These are phyloP conservation scores for Phoenix dactylifera DNA, from an alignment of 176 grass and related monocot genomes.

Conservation along the genomic window DNA sequence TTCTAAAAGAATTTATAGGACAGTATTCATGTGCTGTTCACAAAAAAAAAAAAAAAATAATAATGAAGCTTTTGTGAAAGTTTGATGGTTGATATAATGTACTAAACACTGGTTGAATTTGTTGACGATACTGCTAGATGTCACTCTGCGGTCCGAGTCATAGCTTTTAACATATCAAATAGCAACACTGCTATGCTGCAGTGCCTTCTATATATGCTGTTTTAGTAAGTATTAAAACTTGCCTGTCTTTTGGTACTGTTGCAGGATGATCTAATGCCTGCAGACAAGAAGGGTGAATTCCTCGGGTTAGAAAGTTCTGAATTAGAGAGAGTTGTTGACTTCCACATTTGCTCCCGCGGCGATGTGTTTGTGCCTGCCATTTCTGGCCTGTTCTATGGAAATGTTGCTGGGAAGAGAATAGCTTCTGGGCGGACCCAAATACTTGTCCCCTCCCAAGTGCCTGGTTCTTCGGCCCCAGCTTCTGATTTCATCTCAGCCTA, in stretches of 20 bases:
- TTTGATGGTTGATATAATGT: too few relatives aligned
- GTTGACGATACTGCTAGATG: too few relatives aligned
- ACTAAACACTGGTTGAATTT: too few relatives aligned
- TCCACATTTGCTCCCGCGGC: slow-evolving; percentile 22
- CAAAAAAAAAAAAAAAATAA: too few relatives aligned
- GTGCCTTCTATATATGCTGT: too few relatives aligned
- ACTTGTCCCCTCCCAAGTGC: slow-evolving; percentile 12
- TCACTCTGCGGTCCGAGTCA: too few relatives aligned
- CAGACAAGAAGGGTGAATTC: slow-evolving; percentile 18
- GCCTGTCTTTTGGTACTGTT: neutral
- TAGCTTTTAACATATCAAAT: too few relatives aligned
- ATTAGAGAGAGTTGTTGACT: slow-evolving; percentile 23
- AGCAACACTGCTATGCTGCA: too few relatives aligned
- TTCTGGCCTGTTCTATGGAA: slow-evolving; percentile 23
- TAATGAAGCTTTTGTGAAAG: too few relatives aligned
- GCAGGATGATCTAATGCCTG: slow-evolving; percentile 37
- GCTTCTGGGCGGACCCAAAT: slow-evolving; percentile 16
- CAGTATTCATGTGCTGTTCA: too few relatives aligned
- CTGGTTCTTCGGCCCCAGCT: neutral
- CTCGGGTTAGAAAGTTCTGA: slow-evolving; percentile 12
- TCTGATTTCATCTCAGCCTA: slow-evolving; percentile 28
- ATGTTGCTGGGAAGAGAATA: slow-evolving; percentile 27
- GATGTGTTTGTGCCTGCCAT: slow-evolving; percentile 26
- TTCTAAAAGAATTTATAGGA: too few relatives aligned
- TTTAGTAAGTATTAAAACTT: too few relatives aligned